A percentile compares a stretch with the other conserved stretches of the same genome.
Evolutionary conservation across 306 rosid species (phyloP).

Genomic region (Ziziphus jujuba): DNA sequence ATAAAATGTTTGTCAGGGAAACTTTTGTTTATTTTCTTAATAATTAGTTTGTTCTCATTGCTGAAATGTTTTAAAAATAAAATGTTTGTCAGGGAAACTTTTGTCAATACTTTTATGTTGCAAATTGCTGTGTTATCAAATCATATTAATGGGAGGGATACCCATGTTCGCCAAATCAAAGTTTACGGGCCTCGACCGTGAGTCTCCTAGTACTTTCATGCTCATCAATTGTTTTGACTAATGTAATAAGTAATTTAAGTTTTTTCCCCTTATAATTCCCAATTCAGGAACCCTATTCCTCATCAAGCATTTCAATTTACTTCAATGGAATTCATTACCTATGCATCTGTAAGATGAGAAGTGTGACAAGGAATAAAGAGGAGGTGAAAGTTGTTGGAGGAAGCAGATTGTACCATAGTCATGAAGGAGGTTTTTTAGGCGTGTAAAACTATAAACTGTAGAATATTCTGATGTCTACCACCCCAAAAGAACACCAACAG

Average conservation of each 20-base stretch:
- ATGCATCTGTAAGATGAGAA: constrained; percentile 72
- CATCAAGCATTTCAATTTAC: constrained; percentile 94
- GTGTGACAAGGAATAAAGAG: too few species aligned
- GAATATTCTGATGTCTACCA: too few species aligned
- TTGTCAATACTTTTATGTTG: constrained; percentile 89
- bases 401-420: too few species aligned
- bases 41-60: not conserved
- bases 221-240: constrained; percentile 7
- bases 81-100: constrained; percentile 66
- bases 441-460: too few species aligned
- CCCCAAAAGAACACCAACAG: too few species aligned
- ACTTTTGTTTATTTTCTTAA: not conserved
- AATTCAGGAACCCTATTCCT: constrained; percentile 96
- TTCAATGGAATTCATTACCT: constrained; percentile 77
- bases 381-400: too few species aligned
- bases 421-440: too few species aligned
- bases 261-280: not conserved
- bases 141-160: constrained; percentile 96
- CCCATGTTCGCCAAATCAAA: constrained; percentile 96
- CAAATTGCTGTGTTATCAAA: constrained; percentile 87
- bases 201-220: constrained; percentile 32
- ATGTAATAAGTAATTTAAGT: not conserved
- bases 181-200: constrained; percentile 94
- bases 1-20: constrained; percentile 44
- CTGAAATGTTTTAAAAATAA: not conserved